Evolutionary conservation across 345 rosid genomes (phyloP).

Genomic region (Raphanus raphanistrum): DNA sequence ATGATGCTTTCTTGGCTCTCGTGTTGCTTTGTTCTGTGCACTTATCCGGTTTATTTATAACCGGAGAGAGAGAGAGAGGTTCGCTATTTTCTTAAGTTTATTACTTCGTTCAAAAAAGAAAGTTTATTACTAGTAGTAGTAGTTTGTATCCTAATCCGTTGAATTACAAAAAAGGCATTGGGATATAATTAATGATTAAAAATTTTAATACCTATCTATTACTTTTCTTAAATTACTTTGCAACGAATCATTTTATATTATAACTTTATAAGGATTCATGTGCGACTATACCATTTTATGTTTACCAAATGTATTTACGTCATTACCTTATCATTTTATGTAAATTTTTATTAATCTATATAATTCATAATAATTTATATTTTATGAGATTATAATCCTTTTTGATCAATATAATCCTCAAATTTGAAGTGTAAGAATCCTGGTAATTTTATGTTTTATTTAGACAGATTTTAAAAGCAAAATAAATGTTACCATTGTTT

Average conservation of each 20-base stretch:
- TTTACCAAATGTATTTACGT: not conserved
- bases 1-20: constrained; percentile 8
- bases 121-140: not conserved
- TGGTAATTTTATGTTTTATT: too few species aligned
- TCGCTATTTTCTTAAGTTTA: too few species aligned
- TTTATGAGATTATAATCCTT: not conserved
- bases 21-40: constrained; percentile 13
- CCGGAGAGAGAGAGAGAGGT: not conserved
- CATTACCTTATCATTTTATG: not conserved
- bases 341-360: not conserved
- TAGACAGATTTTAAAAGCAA: not conserved
- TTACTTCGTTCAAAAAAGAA: not conserved
- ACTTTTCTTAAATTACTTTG: too few species aligned
- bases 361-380: not conserved
- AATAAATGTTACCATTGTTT: not conserved
- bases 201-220: too few species aligned
- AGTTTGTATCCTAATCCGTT: not conserved
- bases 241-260: too few species aligned
- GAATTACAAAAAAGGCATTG: too few species aligned
- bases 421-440: too few species aligned
- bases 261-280: not conserved
- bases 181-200: too few species aligned
- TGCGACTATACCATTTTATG: not conserved
- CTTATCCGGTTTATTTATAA: constrained; percentile 29
- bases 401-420: too few species aligned